phyloP scores from a whole-genome alignment of 2,329 filamentous ascomycete genomes.

The Hirsutella thompsonii region DNA sequence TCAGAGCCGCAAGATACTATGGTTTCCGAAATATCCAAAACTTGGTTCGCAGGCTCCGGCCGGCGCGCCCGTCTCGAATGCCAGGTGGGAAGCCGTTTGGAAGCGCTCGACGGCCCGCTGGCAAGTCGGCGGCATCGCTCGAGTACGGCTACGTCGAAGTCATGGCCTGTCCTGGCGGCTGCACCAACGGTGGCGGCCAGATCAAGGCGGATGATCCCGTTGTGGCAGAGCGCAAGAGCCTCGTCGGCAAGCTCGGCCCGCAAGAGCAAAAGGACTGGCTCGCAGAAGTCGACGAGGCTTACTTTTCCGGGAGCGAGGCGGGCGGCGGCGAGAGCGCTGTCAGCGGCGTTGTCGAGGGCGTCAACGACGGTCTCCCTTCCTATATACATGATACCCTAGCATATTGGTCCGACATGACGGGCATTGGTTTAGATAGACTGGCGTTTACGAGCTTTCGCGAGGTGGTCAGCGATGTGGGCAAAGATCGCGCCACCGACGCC shows the following conservation, averaged over 20 bases:
- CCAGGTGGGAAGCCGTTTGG: conserved; percentile 58
- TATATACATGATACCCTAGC: conserved; percentile 55
- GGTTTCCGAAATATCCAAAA: conserved; percentile 99
- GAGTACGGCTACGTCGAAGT: conserved; percentile 95
- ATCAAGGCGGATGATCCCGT: conserved; percentile 77
- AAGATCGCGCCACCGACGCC: conserved; percentile 54
- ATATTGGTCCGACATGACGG: conserved; percentile 65
- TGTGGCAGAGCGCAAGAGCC: conserved; percentile 34
- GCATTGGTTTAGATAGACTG: conserved; percentile 57
- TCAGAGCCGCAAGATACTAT: conserved; percentile 84
- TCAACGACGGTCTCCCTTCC: conserved; percentile 53
- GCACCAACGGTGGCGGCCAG: conserved; percentile 94
- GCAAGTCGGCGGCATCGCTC: conserved; percentile 28
- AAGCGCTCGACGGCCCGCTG: conserved; percentile 38
- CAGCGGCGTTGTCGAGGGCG: conserved; percentile 22
- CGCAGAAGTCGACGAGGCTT: conserved; percentile 72
- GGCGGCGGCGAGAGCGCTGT: conserved; percentile 16
- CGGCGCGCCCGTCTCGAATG: conserved; percentile 63
- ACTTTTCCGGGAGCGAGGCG: conserved; percentile 58
- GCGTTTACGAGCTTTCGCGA: conserved; percentile 80
- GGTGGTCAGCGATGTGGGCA: conserved; percentile 91
- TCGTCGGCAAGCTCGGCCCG: conserved; percentile 47
- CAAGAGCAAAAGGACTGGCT: conserved; percentile 82
- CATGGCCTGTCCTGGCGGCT: conserved; percentile 98
- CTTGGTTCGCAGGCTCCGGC: conserved; percentile 82